Percentiles rank a stretch among this genome's conserved stretches.
Conservation (phyloP, 805 yeast genomes). For the Myxozyma geophila region DNA sequence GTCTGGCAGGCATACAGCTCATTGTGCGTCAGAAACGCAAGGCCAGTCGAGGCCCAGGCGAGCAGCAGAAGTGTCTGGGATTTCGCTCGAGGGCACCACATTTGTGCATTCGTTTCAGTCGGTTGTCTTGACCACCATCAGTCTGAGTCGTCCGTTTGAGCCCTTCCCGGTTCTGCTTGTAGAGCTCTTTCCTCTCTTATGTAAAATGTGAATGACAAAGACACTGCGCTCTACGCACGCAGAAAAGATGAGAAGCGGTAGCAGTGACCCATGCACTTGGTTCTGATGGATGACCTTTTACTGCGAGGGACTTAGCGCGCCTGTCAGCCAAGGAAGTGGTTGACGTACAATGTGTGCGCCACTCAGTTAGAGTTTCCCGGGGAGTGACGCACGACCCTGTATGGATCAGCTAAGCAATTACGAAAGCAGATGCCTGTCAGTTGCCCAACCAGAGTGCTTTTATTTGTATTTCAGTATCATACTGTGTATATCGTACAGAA, state of each 20-base stretch:
- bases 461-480: background rate
- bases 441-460: too few species aligned
- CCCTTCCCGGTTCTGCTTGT: too few species aligned
- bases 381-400: background rate
- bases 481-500: background rate
- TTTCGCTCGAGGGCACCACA: too few species aligned
- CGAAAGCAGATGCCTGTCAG: background rate
- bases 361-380: background rate
- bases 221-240: background rate
- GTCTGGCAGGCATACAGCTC: constrained; percentile 9
- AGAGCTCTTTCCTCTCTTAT: too few species aligned
- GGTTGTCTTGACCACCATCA: too few species aligned
- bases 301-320: background rate
- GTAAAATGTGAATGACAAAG: too few species aligned
- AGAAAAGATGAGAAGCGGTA: background rate
- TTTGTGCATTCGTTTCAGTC: too few species aligned
- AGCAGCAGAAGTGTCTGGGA: background rate
- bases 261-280: too few species aligned
- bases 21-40: constrained; percentile 10
- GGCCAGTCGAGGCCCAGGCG: background rate
- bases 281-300: too few species aligned
- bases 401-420: background rate
- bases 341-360: background rate
- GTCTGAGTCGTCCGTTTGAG: too few species aligned
- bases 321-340: background rate